Conservation (phyloP, 345 rosid genomes). For the Melaleuca quinquenervia region DNA sequence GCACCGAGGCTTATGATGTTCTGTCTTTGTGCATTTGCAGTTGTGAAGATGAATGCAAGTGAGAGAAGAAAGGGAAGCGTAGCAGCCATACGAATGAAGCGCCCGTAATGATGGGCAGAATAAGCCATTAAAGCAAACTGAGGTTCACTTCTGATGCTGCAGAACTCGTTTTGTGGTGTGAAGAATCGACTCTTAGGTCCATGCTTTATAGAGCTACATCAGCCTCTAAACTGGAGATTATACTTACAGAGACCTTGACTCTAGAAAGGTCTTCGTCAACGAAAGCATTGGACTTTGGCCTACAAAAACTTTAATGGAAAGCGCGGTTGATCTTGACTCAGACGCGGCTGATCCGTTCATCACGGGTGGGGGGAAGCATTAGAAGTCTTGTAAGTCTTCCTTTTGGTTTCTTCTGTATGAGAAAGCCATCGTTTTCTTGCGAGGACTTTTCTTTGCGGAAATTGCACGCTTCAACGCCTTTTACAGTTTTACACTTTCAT, state of each 20-base stretch:
- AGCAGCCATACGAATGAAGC: neutral
- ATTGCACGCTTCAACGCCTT: neutral
- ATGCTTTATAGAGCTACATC: neutral
- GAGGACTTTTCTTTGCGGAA: neutral
- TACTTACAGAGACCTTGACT: too few species aligned
- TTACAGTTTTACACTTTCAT: too few species aligned
- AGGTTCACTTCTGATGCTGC: neutral
- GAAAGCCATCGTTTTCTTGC: neutral
- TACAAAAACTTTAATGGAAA: too few species aligned
- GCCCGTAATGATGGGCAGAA: neutral
- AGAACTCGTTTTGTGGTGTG: neutral
- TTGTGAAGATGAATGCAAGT: neutral
- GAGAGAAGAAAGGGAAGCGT: neutral
- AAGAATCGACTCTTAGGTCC: neutral
- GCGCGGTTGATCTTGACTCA: too few species aligned
- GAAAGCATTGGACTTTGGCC: too few species aligned
- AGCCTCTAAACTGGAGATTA: neutral
- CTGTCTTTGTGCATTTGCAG: conserved; percentile 2
- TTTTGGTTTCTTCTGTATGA: neutral
- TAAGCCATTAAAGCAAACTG: neutral
- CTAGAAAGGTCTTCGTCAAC: too few species aligned
- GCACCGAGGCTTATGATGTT: conserved; percentile 3
- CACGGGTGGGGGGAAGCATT: neutral
- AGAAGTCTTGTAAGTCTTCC: neutral
- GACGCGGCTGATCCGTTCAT: neutral